Base-by-base conservation (phyloP, 768 basidiomycete genomes). In the Boletus sp. region DNA sequence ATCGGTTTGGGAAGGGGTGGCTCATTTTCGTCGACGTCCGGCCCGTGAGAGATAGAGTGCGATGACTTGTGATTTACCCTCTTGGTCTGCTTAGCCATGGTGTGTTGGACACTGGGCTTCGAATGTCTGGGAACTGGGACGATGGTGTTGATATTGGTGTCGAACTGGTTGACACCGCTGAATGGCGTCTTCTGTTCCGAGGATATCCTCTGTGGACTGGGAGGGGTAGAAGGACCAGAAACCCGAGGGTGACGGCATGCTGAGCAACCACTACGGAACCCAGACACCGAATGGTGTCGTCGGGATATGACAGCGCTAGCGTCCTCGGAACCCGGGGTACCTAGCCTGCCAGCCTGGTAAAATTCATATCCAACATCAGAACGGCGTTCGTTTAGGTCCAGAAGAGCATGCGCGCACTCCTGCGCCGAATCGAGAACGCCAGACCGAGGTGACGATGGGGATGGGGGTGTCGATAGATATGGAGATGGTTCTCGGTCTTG, bases 201-300 rank as follows among this genome's bases (percentile, higher is more conserved):
- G 18, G 44, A 32, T 7, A n/a, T 9, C 30, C 40, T 49, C 14
- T 12, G 50, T 45, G 58, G 60, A 32, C 44, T 66, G 20, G 54
- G 41, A n/a, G 59, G 65, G 17, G 54, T 7, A 15, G 58, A 64
- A 40, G 56, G 37, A 40, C 44, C 40, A 10, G 61, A 61, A 18
- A 55, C 15, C 32, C 66, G 69, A 46, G 51, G 57, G 18, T 64
- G 67, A 49, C 61, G 64, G 59, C 68, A 71, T 11, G 68, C 67
- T 7, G 58, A 50, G 56, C 68, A 70, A 46, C 68, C 68, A 57
- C 64, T 70, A 6, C 68, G 69, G 61, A 71, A 70, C 54, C 50
- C 63, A 24, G 55, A 53, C 29, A 41, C 39, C 11, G 60, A 57
- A 37, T 55, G 55, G 18, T 35, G 46, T 53, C 59, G 58, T 51